Evolutionary conservation across 345 rosid genomes (phyloP).

Genomic region (Salix caprea): DNA sequence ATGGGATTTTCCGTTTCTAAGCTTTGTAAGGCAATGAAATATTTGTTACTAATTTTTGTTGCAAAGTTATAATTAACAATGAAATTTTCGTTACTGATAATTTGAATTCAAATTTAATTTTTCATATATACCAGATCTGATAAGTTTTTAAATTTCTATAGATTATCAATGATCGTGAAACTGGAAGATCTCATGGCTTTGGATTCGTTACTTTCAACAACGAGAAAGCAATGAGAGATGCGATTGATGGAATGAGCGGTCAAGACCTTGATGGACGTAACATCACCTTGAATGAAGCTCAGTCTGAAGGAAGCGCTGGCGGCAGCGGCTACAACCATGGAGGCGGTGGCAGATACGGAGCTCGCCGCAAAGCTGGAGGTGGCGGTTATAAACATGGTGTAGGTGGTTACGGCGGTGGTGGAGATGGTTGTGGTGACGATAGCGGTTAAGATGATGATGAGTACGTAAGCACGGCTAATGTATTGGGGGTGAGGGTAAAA

Average conservation of each 20-base stretch:
- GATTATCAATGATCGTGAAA: constrained; percentile 83
- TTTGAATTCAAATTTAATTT: too few species aligned
- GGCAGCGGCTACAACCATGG: constrained; percentile 27
- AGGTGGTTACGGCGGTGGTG: constrained; percentile 37
- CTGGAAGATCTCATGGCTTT: constrained; percentile 75
- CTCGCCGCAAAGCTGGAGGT: constrained; percentile 40
- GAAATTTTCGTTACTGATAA: too few species aligned
- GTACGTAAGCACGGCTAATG: too few species aligned
- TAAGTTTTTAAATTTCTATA: constrained; percentile 1
- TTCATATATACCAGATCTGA: too few species aligned
- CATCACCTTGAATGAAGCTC: constrained; percentile 80
- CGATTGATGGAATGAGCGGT: constrained; percentile 85
- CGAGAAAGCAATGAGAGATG: constrained; percentile 75
- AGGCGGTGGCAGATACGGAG: constrained; percentile 37
- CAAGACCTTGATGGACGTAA: constrained; percentile 76
- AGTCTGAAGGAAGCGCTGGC: constrained; percentile 55
- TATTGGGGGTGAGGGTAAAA: too few species aligned
- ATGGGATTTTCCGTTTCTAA: rapidly evolving
- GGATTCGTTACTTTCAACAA: constrained; percentile 76
- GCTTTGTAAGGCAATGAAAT: too few species aligned
- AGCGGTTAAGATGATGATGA: background rate
- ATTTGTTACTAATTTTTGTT: too few species aligned
- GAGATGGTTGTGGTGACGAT: constrained; percentile 28
- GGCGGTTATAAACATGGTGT: constrained; percentile 29
- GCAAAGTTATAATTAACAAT: too few species aligned